These are phyloP conservation scores for Sodiomyces alkalinus DNA, from an alignment of 2,329 filamentous ascomycete genomes.

Conservation along the genomic window DNA sequence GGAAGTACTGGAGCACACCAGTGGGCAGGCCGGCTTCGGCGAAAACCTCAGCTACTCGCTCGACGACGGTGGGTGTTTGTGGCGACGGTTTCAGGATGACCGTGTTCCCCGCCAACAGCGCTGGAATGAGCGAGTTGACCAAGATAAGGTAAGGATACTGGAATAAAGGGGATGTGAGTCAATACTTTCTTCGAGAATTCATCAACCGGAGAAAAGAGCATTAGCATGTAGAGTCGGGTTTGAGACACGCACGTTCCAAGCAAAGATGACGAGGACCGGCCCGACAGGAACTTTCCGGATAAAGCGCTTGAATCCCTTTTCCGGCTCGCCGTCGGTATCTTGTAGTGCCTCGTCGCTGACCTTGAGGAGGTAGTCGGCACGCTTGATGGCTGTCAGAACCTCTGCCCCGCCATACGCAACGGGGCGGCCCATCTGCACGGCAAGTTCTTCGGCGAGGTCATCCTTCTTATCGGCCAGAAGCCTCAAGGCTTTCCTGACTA, in stretches of 20 bases:
- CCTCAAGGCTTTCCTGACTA: slow-evolving; percentile 66
- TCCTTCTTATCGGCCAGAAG: slow-evolving; percentile 57
- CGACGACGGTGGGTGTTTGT: slow-evolving; percentile 83
- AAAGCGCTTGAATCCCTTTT: slow-evolving; percentile 81
- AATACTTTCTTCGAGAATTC: too few species aligned
- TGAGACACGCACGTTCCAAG: slow-evolving; percentile 68
- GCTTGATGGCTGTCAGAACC: slow-evolving; percentile 69
- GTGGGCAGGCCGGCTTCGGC: slow-evolving; percentile 63
- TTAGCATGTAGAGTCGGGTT: background rate
- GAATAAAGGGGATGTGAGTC: too few species aligned
- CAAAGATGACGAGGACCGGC: slow-evolving; percentile 77
- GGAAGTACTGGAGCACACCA: slow-evolving; percentile 83
- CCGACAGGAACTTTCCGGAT: slow-evolving; percentile 81
- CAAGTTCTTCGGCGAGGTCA: slow-evolving; percentile 71
- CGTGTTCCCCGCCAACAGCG: slow-evolving; percentile 77
- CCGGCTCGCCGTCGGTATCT: slow-evolving; percentile 67
- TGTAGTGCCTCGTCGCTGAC: slow-evolving; percentile 65
- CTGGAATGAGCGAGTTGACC: slow-evolving; percentile 82
- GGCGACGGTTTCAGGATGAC: slow-evolving; percentile 92
- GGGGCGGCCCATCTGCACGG: slow-evolving; percentile 87
- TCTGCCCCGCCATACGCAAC: slow-evolving; percentile 78
- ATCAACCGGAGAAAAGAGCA: slow-evolving; percentile 4
- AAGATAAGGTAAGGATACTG: slow-evolving; percentile 92
- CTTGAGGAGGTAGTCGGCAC: slow-evolving; percentile 73
- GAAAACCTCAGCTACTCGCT: slow-evolving; percentile 68